Evolutionary conservation across 495 filamentous ascomycete genomes (phyloP).

Genomic region (Glarea lozoyensis): DNA sequence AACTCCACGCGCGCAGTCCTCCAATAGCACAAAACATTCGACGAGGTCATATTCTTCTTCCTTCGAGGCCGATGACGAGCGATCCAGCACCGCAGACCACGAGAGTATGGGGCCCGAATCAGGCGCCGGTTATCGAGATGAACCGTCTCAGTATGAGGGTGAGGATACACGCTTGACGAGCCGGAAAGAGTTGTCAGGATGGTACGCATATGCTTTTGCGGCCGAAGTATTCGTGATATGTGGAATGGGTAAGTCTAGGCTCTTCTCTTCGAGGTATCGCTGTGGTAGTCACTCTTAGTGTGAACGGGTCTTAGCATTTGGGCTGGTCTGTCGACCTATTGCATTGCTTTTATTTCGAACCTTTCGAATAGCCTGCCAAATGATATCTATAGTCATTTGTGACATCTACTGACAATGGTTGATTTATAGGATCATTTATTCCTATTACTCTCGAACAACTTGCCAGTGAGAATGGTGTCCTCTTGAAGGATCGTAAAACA

Average conservation of each 20-base stretch:
- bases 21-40: slow-evolving; percentile 19
- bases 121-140: slow-evolving; percentile 6
- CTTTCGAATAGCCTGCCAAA: too few relatives aligned
- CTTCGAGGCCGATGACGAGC: slow-evolving; percentile 57
- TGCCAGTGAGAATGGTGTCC: slow-evolving; percentile 79
- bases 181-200: slow-evolving; percentile 77
- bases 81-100: slow-evolving; percentile 38
- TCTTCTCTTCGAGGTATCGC: too few relatives aligned
- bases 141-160: slow-evolving; percentile 51
- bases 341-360: too few relatives aligned
- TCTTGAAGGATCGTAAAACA: slow-evolving; percentile 62
- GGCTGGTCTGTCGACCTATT: too few relatives aligned
- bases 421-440: slow-evolving; percentile 76
- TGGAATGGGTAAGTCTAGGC: slow-evolving; percentile 44
- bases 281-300: too few relatives aligned
- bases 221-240: slow-evolving; percentile 98
- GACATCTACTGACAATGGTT: too few relatives aligned
- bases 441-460: slow-evolving; percentile 94
- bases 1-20: slow-evolving; percentile 10
- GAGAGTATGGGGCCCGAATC: slow-evolving; percentile 22
- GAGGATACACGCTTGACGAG: slow-evolving; percentile 88
- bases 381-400: too few relatives aligned
- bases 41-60: slow-evolving; percentile 29
- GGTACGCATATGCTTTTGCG: slow-evolving; percentile 95
- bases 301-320: too few relatives aligned